Percentiles rank a stretch among this genome's conserved stretches.
Evolutionary conservation across 495 filamentous ascomycete genomes (phyloP).

Genomic region (Tetracladium marchalianum): DNA sequence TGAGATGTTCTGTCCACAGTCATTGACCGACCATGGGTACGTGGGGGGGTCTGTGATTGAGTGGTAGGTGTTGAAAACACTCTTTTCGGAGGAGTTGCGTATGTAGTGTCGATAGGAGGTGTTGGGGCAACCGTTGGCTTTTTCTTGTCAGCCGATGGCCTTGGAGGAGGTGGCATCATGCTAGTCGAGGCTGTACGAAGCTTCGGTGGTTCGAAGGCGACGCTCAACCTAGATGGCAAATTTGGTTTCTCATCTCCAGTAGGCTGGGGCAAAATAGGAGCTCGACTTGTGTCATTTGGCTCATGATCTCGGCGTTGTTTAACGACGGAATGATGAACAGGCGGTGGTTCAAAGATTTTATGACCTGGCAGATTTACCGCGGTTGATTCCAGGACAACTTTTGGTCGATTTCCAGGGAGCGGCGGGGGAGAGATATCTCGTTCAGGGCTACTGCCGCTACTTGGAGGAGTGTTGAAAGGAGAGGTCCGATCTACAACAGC

Average conservation of each 20-base stretch:
- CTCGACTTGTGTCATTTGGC: slow-evolving; percentile 23
- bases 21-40: slow-evolving; percentile 39
- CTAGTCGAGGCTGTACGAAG: slow-evolving; percentile 15
- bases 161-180: slow-evolving; percentile 34
- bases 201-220: slow-evolving; percentile 22
- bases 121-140: slow-evolving; percentile 5
- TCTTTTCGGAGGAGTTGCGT: slow-evolving; percentile 38
- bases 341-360: slow-evolving; percentile 33
- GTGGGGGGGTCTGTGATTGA: slow-evolving; percentile 25
- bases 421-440: slow-evolving; percentile 30
- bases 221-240: slow-evolving; percentile 45
- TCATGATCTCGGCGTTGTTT: slow-evolving; percentile 25
- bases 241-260: slow-evolving; percentile 45
- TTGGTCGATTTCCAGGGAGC: slow-evolving; percentile 22
- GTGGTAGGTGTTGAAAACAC: slow-evolving; percentile 36
- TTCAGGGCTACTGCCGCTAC: slow-evolving; percentile 55
- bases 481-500: slow-evolving; percentile 48
- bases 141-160: slow-evolving; percentile 28
- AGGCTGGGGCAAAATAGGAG: slow-evolving; percentile 21
- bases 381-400: slow-evolving; percentile 7
- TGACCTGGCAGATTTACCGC: neutral
- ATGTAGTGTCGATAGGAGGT: slow-evolving; percentile 7
- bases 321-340: slow-evolving; percentile 35
- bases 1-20: slow-evolving; percentile 33
- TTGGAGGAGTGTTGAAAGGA: slow-evolving; percentile 85